Evolutionary conservation across 2,329 filamentous ascomycete species (phyloP).

Genomic region (Penicillium concentricum): DNA sequence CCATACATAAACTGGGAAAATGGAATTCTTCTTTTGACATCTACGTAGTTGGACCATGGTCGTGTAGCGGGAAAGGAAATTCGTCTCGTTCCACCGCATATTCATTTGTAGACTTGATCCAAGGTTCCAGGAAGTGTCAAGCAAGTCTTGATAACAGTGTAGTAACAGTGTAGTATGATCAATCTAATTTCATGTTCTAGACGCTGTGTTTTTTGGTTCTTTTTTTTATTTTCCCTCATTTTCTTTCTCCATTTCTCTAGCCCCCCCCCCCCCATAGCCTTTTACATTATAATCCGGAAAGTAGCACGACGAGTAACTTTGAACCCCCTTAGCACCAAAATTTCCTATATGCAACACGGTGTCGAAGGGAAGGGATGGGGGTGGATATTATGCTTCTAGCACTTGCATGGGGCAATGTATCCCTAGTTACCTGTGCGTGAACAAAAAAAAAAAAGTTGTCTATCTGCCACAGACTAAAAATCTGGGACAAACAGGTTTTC

Average conservation of each 20-base stretch:
- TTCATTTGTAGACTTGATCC: background rate
- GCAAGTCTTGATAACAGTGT: slow-evolving; percentile 3
- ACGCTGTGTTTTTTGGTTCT: too few relatives aligned
- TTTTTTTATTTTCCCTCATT: background rate
- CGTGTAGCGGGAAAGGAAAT: background rate
- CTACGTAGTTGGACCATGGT: background rate
- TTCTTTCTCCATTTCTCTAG: background rate
- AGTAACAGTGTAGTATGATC: slow-evolving; percentile 2
- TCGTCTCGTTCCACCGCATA: background rate
- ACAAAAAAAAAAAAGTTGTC: background rate
- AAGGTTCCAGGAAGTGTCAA: background rate
- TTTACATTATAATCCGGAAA: background rate
- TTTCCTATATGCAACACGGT: background rate
- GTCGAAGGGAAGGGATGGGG: background rate
- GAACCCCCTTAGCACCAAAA: background rate
- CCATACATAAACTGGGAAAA: background rate
- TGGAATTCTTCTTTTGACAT: background rate
- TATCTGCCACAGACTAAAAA: background rate
- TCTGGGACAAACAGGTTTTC: slow-evolving; percentile 5
- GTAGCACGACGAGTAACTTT: background rate
- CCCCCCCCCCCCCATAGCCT: background rate
- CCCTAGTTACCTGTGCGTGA: slow-evolving; percentile 10
- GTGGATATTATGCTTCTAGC: slow-evolving; percentile 8
- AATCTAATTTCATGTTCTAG: background rate
- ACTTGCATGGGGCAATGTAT: slow-evolving; percentile 10